phyloP scores from a whole-genome alignment of 2,329 filamentous ascomycete genomes.

The Tetracladium maxilliforme region DNA sequence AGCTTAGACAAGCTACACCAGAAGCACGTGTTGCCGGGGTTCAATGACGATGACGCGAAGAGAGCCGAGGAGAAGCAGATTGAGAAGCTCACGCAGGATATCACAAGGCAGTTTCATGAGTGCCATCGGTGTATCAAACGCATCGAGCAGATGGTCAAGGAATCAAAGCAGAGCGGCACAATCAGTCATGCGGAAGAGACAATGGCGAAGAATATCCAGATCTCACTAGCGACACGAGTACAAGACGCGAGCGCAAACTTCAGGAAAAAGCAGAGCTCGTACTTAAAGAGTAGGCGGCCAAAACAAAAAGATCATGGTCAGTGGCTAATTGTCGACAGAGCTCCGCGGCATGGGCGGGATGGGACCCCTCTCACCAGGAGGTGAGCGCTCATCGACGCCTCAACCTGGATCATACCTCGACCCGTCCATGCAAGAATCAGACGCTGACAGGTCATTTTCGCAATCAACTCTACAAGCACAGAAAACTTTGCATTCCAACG shows the following conservation, averaged over 20 bases:
- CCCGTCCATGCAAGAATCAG: conserved; percentile 81
- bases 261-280: conserved; percentile 92
- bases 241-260: conserved; percentile 88
- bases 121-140: conserved; percentile 82
- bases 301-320: background rate
- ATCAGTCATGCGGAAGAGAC: conserved; percentile 76
- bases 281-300: conserved; percentile 64
- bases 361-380: conserved; percentile 32
- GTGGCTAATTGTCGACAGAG: conserved; percentile 31
- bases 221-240: conserved; percentile 73
- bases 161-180: conserved; percentile 57
- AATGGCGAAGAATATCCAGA: conserved; percentile 94
- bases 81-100: conserved; percentile 76
- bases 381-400: conserved; percentile 40
- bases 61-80: conserved; percentile 79
- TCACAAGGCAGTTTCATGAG: conserved; percentile 77
- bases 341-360: conserved; percentile 57
- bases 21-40: conserved; percentile 91
- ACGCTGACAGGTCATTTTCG: conserved; percentile 83
- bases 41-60: conserved; percentile 89
- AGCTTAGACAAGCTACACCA: conserved; percentile 86
- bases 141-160: conserved; percentile 75
- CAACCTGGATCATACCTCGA: conserved; percentile 49
- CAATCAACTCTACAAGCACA: conserved; percentile 66
- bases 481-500: conserved; percentile 57